A percentile compares a stretch with the other conserved stretches of the same genome.
These are phyloP conservation scores for Nitzschia putrida DNA, from an alignment of 108 stramenopile genomes.

Conservation along the genomic window DNA sequence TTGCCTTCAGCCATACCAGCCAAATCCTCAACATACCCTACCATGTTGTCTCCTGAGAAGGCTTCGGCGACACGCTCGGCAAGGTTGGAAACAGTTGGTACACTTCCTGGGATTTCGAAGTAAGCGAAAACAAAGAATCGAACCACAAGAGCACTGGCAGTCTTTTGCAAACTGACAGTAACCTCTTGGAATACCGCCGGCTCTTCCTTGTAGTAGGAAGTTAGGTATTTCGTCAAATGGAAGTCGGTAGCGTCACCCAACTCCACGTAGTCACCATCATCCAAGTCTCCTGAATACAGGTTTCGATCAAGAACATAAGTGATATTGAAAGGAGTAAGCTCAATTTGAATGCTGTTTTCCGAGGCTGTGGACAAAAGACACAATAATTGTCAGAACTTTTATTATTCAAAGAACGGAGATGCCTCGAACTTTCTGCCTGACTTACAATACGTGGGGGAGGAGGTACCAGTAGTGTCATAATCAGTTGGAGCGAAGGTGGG, in stretches of 20 bases:
- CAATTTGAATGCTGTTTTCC: conserved; percentile 8
- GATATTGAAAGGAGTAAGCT: conserved; percentile 20
- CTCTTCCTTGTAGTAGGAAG: conserved; percentile 12
- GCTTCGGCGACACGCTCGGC: conserved; percentile 11
- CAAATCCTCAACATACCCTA: conserved; percentile 12
- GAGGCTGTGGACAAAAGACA: conserved; percentile 1
- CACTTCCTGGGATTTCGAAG: conserved; percentile 32
- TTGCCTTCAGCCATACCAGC: conserved; percentile 25
- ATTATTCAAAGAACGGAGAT: background rate
- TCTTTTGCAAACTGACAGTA: conserved; percentile 14
- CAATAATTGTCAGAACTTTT: background rate
- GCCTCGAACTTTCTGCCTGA: background rate
- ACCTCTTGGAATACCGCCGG: conserved; percentile 8
- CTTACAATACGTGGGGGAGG: background rate
- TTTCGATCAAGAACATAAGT: conserved; percentile 1
- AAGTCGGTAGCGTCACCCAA: conserved; percentile 17
- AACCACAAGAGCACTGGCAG: conserved; percentile 20
- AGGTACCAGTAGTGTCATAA: background rate
- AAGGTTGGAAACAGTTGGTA: conserved; percentile 28
- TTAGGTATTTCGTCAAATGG: conserved; percentile 16
- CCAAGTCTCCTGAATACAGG: conserved; percentile 4
- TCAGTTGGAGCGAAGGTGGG: background rate
- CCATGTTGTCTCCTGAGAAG: background rate
- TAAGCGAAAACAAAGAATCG: conserved; percentile 8
- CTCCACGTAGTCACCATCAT: conserved; percentile 28